Base-by-base conservation (phyloP, 371 early-diverging fungal species). In the Saksenaea oblongispora region DNA sequence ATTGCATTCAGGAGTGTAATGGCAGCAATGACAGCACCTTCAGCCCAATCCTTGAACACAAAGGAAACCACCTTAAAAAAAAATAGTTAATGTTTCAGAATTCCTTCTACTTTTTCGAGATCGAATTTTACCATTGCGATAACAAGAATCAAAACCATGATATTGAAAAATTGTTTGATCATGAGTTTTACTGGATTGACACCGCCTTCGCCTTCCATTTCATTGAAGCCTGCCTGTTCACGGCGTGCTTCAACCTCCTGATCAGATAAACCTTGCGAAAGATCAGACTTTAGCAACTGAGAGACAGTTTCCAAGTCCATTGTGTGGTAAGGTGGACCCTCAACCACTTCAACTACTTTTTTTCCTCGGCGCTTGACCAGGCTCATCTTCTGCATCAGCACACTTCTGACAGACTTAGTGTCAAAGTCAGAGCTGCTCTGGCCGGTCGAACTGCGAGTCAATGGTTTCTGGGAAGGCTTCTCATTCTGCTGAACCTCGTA, bases 101-200 rank as follows among this genome's bases (percentile, higher is more conserved):
- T n/a, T 44, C 14, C 24, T 27, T 27, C 17, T 0, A n/a, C 26
- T 2, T 39, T 58, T 58, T 56, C 9, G 5, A n/a, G 8, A 10
- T 24, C 9, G 17, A 35, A 35, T 22, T 58, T 69, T 72, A 80
- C 82, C 71, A 91, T 82, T 14, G 94, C 92, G 36, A 88, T 93
- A 18, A 89, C 61, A 3, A 94, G 78, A 61, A 95, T 89, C 10
- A 94, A 61, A 13, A 92, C 88, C 93, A 95, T 89, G 65, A 92
- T 81, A 63, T 95, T 94, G 57, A 89, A 73, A 47, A 94, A 70
- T 66, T 95, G 95, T 28, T 84, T 82, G 68, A 91, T 61, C 27
- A 95, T 65, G 69, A 94, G 84, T 67, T 84, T 85, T 61, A 85
- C 66, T 13, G 84, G 77, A 69, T 75, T 74, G 63, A 92, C 72